Conservation (phyloP, 768 basidiomycete genomes). For the Lentinula edodes region DNA sequence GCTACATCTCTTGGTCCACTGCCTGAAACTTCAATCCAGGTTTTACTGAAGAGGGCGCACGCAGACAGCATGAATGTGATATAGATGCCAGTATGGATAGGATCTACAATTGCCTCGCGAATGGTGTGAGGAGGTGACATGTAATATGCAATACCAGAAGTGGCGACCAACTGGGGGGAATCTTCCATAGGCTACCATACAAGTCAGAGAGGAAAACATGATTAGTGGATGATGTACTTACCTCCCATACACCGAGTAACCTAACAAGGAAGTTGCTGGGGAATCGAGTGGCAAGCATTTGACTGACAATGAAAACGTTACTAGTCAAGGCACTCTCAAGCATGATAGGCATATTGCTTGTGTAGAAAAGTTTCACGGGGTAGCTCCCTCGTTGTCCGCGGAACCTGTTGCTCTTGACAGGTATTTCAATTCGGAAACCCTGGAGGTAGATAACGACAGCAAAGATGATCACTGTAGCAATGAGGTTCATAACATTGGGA, state of each 20-base stretch:
- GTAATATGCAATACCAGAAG: constrained; percentile 93
- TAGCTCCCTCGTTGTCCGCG: constrained; percentile 94
- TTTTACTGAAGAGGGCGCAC: constrained; percentile 97
- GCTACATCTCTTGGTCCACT: constrained; percentile 94
- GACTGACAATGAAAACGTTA: constrained; percentile 93
- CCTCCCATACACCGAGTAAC: constrained; percentile 98
- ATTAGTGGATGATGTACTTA: constrained; percentile 25
- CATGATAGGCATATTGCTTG: constrained; percentile 99
- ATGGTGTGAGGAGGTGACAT: constrained; percentile 97
- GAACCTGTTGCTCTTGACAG: constrained; percentile 94
- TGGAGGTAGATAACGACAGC: constrained; percentile 97
- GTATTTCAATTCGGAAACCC: constrained; percentile 98
- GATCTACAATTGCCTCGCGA: constrained; percentile 82
- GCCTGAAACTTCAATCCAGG: constrained; percentile 99
- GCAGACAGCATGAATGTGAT: constrained; percentile 89
- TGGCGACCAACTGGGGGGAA: constrained; percentile 85
- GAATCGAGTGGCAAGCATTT: constrained; percentile 92
- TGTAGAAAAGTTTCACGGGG: constrained; percentile 98
- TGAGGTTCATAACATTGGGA: constrained; percentile 96
- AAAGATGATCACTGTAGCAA: constrained; percentile 89
- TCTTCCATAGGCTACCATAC: constrained; percentile 79
- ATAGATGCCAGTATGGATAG: constrained; percentile 89
- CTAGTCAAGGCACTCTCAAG: constrained; percentile 88
- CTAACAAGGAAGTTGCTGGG: constrained; percentile 86
- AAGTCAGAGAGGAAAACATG: not conserved